Evolutionary conservation across 2,329 filamentous ascomycete genomes (phyloP), one percentile per base, ranked within the genome.

Genomic region (Cladosporium sp.): DNA sequence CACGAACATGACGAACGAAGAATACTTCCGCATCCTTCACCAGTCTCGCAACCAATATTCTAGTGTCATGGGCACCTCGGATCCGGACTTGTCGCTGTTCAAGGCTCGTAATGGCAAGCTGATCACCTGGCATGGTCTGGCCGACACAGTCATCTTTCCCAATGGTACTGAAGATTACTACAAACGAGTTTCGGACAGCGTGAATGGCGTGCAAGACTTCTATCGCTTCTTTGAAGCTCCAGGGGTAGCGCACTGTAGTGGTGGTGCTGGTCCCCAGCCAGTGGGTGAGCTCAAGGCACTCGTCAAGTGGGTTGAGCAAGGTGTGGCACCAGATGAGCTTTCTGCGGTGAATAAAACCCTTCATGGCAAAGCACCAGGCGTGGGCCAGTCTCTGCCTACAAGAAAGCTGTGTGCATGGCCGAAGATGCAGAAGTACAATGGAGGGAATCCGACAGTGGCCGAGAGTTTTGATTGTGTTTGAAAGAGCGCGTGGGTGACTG

Each of bases 91-190:
- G 0, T 66, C 68, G 0, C 63, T 51, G 0, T 79, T 78, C 64
- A 68, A 68, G 28, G 51, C 63, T 1, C 58, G 63, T 1, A 75
- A 74, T 0, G 75, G 71, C 1, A 80, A 79, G 60, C 70, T 80
- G 64, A 69, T 80, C 15, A 73, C 70, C 1, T 79, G 73, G 71
- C 76, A 79, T 54, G 77, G 75, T 5, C 59, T 73, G 20, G 67
- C 63, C 5, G 70, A 78, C 60, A 60, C 71, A 19, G 60, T 76
- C 12, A 77, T 79, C 58, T 65, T 67, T 20, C 66, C 72, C 1
- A 67, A 70, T 8, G 73, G 74, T 2, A 74, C 72, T 0, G 60
- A 62, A 3, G 55, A 72, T 22, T 78, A 78, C 62, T 77, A 76
- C 59, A 55, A 71, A 6, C 60, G 65, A 6, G 73, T 76, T 1